Evolutionary conservation across 176 grass and related monocot species (phyloP), one percentile per base, ranked within the genome.

Genomic region (Carex pumila): DNA sequence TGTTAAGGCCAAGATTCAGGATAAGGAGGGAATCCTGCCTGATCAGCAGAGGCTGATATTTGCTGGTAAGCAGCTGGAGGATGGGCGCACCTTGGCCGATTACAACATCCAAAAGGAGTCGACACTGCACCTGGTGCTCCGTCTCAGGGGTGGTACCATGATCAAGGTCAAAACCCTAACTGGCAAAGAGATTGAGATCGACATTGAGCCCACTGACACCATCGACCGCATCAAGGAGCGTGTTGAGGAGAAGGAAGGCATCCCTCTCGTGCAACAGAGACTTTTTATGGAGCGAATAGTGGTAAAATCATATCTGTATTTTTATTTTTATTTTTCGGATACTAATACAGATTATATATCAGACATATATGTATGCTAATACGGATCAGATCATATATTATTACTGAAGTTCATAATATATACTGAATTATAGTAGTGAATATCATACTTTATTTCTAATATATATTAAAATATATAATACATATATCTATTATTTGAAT

Each of bases 211-310:
- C 52, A 94, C 90, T 0, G 94, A 97, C 86, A 92, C 90, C 0
- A 92, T 97, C 0, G 90, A 97, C 11, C 87, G 94, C 76, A 92
- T 97, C 90, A 97, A 97, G 90, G 92, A 97, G 89, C 92, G 90
- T n/a, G 87, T 97, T 39, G 90, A 94, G 88, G 94, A 94, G 88
- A 97, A 94, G 87, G 94, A 97, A 92, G 94, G 94, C 53, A 97
- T 97, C 83, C 94, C 94, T 81, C 94, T 90, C 1, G 92, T 97
- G 41, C 94, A 97, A 87, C 94, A 97, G 86, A 92, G 94, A n/a
- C n/a, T n/a, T n/a, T n/a, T n/a, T n/a, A n/a, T n/a, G n/a, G n/a
- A n/a, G n/a, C n/a, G 25, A 25, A 25, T 25, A 25, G 25, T 25
- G 25, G 25, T 25, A 25, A 25, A 25, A 25, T 25, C 25, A 25